Evolutionary conservation across 2,329 filamentous ascomycete genomes (phyloP).

Genomic region (Trematosphaeria pertusa): DNA sequence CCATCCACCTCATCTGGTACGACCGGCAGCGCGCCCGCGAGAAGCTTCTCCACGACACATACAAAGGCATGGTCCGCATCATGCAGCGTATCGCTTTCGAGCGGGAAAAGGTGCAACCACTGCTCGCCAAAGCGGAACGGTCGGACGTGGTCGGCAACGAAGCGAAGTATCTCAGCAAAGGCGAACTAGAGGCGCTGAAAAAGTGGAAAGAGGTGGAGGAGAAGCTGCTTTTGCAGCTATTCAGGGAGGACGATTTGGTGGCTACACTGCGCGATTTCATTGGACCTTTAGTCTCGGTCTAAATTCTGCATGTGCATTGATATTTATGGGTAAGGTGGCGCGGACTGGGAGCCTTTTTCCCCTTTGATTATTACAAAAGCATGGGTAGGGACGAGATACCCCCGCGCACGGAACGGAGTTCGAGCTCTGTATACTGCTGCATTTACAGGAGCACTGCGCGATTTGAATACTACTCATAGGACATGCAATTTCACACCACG

Average conservation of each 20-base stretch:
- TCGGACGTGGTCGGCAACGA: slow-evolving; percentile 86
- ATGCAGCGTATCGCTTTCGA: slow-evolving; percentile 82
- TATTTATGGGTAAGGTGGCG: too few species aligned
- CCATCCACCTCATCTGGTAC: slow-evolving; percentile 91
- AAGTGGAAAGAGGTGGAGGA: slow-evolving; percentile 68
- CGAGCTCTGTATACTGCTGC: too few species aligned
- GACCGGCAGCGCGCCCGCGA: slow-evolving; percentile 75
- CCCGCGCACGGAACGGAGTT: too few species aligned
- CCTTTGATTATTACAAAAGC: too few species aligned
- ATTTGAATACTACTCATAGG: too few species aligned
- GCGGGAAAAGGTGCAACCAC: slow-evolving; percentile 71
- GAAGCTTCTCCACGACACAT: slow-evolving; percentile 78
- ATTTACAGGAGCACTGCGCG: too few species aligned
- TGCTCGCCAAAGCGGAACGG: slow-evolving; percentile 82
- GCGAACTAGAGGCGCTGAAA: slow-evolving; percentile 74
- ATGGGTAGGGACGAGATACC: too few species aligned
- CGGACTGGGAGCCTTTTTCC: too few species aligned
- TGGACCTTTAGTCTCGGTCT: too few species aligned
- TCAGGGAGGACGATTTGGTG: slow-evolving; percentile 83
- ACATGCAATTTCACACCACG: too few species aligned
- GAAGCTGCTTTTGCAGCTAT: slow-evolving; percentile 79
- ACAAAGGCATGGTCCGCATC: slow-evolving; percentile 87
- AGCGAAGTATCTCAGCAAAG: slow-evolving; percentile 76
- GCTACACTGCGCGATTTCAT: slow-evolving; percentile 79
- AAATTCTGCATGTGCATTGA: too few species aligned